phyloP scores from a whole-genome alignment of 805 yeast genomes.

The Helenozyma baotianmanensis region DNA sequence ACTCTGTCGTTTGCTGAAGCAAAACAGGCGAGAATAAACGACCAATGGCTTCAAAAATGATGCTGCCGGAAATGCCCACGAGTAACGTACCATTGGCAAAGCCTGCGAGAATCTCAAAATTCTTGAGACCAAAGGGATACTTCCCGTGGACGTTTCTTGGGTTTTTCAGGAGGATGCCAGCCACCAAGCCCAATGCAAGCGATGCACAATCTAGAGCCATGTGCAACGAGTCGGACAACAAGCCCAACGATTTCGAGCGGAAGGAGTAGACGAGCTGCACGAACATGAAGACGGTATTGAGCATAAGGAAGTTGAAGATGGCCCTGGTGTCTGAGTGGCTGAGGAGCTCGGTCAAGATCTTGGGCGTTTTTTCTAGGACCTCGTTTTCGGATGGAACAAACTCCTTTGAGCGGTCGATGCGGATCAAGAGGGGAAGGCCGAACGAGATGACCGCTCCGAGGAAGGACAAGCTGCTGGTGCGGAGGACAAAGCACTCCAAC shows the following conservation, averaged over 20 bases:
- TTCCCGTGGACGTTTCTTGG: conserved; percentile 50
- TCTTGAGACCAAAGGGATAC: conserved; percentile 80
- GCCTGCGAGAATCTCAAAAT: conserved; percentile 90
- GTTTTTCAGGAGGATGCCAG: conserved; percentile 53
- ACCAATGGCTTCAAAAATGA: conserved; percentile 80
- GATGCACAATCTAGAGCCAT: conserved; percentile 96
- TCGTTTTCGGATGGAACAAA: background rate
- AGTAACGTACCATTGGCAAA: conserved; percentile 89
- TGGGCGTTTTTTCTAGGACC: conserved; percentile 5
- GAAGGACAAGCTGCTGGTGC: conserved; percentile 2
- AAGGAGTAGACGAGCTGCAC: conserved; percentile 89
- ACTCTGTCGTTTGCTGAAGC: conserved; percentile 75
- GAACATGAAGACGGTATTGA: conserved; percentile 91
- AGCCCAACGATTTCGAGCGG: conserved; percentile 86
- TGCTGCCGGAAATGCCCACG: conserved; percentile 84
- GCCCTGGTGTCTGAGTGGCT: conserved; percentile 67
- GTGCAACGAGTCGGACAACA: conserved; percentile 89
- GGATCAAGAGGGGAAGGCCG: conserved; percentile 8
- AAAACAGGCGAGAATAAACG: conserved; percentile 74
- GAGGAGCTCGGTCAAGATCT: conserved; percentile 29
- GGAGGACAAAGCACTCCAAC: conserved; percentile 13
- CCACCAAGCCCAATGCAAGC: conserved; percentile 80
- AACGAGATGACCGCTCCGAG: conserved; percentile 6
- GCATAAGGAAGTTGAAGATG: conserved; percentile 77
- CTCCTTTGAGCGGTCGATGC: conserved; percentile 5